phyloP scores from a whole-genome alignment of 2,329 filamentous ascomycete species.

The Colletotrichum sp. region DNA sequence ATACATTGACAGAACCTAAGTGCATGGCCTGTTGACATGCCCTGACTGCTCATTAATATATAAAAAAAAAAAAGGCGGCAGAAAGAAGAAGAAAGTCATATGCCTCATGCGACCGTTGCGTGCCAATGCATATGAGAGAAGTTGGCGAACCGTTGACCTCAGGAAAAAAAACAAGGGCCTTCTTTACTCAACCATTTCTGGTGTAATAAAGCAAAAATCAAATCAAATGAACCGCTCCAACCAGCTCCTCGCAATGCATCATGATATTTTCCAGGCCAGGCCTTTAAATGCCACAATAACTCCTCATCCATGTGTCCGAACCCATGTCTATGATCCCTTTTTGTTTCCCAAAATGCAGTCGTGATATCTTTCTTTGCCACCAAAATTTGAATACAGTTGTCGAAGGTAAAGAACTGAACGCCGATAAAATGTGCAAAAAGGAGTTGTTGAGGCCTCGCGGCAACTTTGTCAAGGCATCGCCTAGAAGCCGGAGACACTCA shows the following conservation, averaged over 20 bases:
- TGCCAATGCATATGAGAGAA: neutral
- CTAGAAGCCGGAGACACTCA: neutral
- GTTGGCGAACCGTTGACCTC: neutral
- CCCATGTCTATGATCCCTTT: constrained; percentile 12
- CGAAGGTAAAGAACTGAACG: neutral
- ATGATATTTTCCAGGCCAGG: constrained; percentile 17
- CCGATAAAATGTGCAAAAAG: neutral
- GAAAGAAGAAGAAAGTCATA: neutral
- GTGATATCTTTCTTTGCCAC: constrained; percentile 2
- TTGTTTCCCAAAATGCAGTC: constrained; percentile 11
- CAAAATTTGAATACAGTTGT: neutral
- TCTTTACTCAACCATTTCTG: neutral
- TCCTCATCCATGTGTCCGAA: neutral
- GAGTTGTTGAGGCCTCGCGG: neutral
- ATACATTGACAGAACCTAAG: neutral
- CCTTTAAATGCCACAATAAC: constrained; percentile 21
- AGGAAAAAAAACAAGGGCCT: neutral
- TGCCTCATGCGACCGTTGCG: constrained; percentile 5
- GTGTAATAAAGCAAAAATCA: neutral
- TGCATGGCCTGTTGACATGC: neutral
- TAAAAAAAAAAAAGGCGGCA: neutral
- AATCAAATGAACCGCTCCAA: neutral
- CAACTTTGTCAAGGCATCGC: neutral
- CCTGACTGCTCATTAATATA: neutral
- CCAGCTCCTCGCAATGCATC: constrained; percentile 21